A percentile compares a stretch with the other conserved stretches of the same genome.
phyloP scores from a whole-genome alignment of 1,284 basidiomycete species.

The Exsudoporus floridanus region DNA sequence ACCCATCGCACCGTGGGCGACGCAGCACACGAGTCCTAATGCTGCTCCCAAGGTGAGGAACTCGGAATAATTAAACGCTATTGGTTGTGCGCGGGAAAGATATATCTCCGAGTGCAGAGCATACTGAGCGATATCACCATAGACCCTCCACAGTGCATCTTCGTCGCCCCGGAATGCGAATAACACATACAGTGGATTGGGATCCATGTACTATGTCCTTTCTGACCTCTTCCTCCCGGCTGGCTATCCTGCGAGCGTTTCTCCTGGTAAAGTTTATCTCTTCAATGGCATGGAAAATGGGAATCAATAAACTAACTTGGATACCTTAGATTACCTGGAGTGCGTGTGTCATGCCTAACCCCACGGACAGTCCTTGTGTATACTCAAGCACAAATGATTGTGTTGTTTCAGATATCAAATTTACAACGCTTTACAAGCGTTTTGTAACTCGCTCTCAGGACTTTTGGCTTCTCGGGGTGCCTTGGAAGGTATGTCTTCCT shows the following conservation, averaged over 20 bases:
- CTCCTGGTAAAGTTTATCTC: conserved; percentile 45
- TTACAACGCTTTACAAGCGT: conserved; percentile 65
- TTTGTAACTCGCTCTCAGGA: conserved; percentile 63
- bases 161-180: not conserved
- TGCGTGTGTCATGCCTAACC: conserved; percentile 10
- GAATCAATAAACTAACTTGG: not conserved
- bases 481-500: conserved; percentile 50
- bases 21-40: not conserved
- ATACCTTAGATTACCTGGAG: conserved; percentile 35
- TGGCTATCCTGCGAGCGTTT: conserved; percentile 59
- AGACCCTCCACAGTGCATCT: conserved; percentile 2
- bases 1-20: conserved; percentile 13
- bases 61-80: not conserved
- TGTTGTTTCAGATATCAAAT: conserved; percentile 51
- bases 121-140: conserved; percentile 4
- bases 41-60: conserved; percentile 18
- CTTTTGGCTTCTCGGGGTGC: conserved; percentile 66
- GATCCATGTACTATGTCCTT: conserved; percentile 33
- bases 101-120: not conserved
- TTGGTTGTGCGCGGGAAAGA: conserved; percentile 5
- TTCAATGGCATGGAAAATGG: not conserved
- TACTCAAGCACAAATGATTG: not conserved
- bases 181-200: not conserved
- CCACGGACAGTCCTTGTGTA: not conserved
- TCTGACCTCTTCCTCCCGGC: conserved; percentile 58